phyloP scores from a whole-genome alignment of 2,329 filamentous ascomycete genomes.

The Fusarium sp. region DNA sequence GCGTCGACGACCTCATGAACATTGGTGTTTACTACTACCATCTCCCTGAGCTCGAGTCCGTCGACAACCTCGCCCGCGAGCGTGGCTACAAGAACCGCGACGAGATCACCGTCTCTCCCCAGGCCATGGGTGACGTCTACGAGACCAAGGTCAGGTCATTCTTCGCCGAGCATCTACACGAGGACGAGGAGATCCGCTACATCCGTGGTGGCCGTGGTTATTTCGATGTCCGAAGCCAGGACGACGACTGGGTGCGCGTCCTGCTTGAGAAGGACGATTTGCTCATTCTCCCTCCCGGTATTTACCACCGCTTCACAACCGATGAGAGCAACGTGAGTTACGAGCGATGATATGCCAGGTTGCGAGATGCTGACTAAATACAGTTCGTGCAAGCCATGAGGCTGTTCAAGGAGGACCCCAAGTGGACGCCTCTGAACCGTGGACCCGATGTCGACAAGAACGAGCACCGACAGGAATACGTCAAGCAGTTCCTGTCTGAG shows the following conservation, averaged over 20 bases:
- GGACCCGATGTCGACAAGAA: constrained; percentile 82
- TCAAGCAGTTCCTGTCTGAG: constrained; percentile 61
- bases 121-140: constrained; percentile 86
- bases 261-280: constrained; percentile 86
- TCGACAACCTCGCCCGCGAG: constrained; percentile 79
- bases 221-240: constrained; percentile 88
- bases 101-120: constrained; percentile 88
- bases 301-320: constrained; percentile 98
- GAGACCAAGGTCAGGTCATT: constrained; percentile 95
- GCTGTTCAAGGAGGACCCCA: constrained; percentile 97
- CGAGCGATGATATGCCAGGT: rapidly evolving
- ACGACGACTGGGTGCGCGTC: constrained; percentile 91
- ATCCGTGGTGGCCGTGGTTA: constrained; percentile 89
- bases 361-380: not conserved
- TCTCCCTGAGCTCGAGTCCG: constrained; percentile 72
- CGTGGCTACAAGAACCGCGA: constrained; percentile 95
- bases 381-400: constrained; percentile 97
- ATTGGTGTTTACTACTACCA: constrained; percentile 86
- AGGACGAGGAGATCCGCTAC: constrained; percentile 98
- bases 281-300: constrained; percentile 92
- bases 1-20: constrained; percentile 72
- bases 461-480: constrained; percentile 81
- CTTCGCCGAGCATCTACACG: constrained; percentile 95
- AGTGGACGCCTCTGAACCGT: constrained; percentile 95
- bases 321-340: constrained; percentile 85